phyloP scores from a whole-genome alignment of 805 yeast genomes.

The Cyberlindnera mrakii region DNA sequence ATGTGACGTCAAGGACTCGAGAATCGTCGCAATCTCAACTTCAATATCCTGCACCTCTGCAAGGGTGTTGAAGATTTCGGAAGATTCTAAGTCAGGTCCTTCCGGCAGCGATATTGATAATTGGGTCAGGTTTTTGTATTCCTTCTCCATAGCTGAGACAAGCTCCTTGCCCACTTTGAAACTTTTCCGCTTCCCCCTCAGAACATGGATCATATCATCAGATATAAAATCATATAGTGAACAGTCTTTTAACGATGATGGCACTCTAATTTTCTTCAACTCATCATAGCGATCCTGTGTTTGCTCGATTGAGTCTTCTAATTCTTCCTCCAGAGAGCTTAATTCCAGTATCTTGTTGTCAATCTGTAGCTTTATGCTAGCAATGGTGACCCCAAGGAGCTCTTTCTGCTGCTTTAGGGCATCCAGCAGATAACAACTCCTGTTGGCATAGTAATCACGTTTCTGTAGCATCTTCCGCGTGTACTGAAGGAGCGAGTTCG shows the following conservation, averaged over 20 bases:
- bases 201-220: constrained; percentile 21
- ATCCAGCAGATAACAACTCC: constrained; percentile 36
- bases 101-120: not conserved
- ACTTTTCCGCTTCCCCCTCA: not conserved
- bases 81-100: not conserved
- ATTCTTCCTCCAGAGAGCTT: constrained; percentile 11
- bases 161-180: not conserved
- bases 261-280: constrained; percentile 14
- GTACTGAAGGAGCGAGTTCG: constrained; percentile 34
- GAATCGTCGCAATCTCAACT: constrained; percentile 59
- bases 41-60: constrained; percentile 47
- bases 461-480: constrained; percentile 32
- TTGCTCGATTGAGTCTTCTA: constrained; percentile 27
- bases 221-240: constrained; percentile 45
- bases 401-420: constrained; percentile 43
- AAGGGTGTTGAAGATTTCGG: constrained; percentile 18
- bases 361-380: not conserved
- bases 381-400: constrained; percentile 13
- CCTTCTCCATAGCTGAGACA: not conserved
- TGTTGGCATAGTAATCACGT: constrained; percentile 37
- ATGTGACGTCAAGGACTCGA: constrained; percentile 72
- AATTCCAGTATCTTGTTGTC: not conserved
- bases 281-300: constrained; percentile 33
- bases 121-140: not conserved
- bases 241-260: not conserved